Base-by-base conservation (phyloP, 2,329 filamentous ascomycete genomes). In the Talaromyces sp. region DNA sequence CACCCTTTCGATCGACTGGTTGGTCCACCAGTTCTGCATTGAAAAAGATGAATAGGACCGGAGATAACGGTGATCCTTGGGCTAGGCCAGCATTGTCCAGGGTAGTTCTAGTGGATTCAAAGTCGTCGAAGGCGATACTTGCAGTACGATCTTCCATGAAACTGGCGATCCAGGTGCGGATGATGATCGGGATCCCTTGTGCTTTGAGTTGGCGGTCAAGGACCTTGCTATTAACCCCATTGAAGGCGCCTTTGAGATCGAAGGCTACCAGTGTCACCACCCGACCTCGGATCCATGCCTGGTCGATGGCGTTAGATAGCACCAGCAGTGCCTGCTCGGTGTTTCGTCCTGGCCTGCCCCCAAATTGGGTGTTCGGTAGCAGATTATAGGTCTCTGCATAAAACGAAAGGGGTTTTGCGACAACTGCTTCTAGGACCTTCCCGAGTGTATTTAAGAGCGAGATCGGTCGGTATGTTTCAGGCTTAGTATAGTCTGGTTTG, bases 21-120 rank as follows among this genome's bases (percentile, higher is more conserved):
- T 72, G 65, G 22, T 72, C 66, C 13, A 72, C 63, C 15, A 72
- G 63, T 25, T 72, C 69, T 0, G 69, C 63, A 36, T 72, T 74
- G 67, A 70, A 75, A 70, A 75, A 70, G 10, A 74, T 58, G 59
- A 70, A 73, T 11, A 74, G 68, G 29, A 74, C 71, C 29, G 67
- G 71, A 29, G 69, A 74, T 54, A 74, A 49, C 5, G 66, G 70
- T 2, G 70, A 63, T 29, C 61, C 61, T 45, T 63, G 34, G 5
- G 61, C 38, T 3, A 63, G 34, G 13, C 61, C 61, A 2, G 61
- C 61, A 15, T 71, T 65, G 8, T 58, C 51, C 8, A 68, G 65
- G 1, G 43, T 51, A 0, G 31, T 8, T n/a, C 17, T 19, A 34
- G 68, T 61, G 66, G 29, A 66, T n/a, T 67, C 10, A 51, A 66